These are phyloP conservation scores for Colletotrichum sp. DNA, from an alignment of 2,329 filamentous ascomycete genomes.

Conservation along the genomic window DNA sequence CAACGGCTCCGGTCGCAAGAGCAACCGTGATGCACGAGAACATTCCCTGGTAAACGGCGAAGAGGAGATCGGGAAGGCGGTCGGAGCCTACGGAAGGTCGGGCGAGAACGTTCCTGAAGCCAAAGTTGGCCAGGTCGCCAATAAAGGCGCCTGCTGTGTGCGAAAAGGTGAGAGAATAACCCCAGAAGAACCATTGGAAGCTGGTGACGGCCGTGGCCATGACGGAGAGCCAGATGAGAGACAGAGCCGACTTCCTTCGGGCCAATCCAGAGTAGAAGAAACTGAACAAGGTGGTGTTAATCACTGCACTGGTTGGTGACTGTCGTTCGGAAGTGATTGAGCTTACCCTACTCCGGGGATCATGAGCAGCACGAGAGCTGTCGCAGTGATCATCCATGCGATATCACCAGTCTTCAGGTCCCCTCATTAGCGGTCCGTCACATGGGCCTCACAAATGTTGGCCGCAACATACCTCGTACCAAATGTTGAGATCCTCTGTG, in stretches of 20 bases:
- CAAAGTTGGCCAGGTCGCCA: slow-evolving; percentile 80
- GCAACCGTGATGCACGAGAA: slow-evolving; percentile 87
- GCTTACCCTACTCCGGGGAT: slow-evolving; percentile 79
- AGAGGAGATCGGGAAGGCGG: slow-evolving; percentile 81
- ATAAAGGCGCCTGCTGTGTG: slow-evolving; percentile 78
- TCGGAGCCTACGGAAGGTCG: slow-evolving; percentile 75
- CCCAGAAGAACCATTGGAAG: slow-evolving; percentile 97
- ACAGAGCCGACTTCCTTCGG: slow-evolving; percentile 86
- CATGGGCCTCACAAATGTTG: not conserved
- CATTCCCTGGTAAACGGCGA: slow-evolving; percentile 88
- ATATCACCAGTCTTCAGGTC: slow-evolving; percentile 74
- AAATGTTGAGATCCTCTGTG: slow-evolving; percentile 75
- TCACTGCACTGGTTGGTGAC: not conserved
- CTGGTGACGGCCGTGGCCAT: slow-evolving; percentile 84
- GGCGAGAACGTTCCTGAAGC: slow-evolving; percentile 76
- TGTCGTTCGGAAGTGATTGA: not conserved
- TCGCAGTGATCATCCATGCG: slow-evolving; percentile 81
- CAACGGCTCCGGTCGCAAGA: slow-evolving; percentile 82
- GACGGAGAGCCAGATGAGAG: slow-evolving; percentile 87
- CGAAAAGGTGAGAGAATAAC: slow-evolving; percentile 82
- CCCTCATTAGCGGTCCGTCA: slow-evolving; percentile 18
- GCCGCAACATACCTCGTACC: slow-evolving; percentile 66
- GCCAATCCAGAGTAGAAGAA: slow-evolving; percentile 96
- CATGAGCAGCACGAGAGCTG: slow-evolving; percentile 88
- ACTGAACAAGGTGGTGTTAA: slow-evolving; percentile 31